A percentile compares a stretch with the other conserved stretches of the same genome.
Conservation (phyloP, 768 basidiomycete species). For the Boletus tylopilopsis region DNA sequence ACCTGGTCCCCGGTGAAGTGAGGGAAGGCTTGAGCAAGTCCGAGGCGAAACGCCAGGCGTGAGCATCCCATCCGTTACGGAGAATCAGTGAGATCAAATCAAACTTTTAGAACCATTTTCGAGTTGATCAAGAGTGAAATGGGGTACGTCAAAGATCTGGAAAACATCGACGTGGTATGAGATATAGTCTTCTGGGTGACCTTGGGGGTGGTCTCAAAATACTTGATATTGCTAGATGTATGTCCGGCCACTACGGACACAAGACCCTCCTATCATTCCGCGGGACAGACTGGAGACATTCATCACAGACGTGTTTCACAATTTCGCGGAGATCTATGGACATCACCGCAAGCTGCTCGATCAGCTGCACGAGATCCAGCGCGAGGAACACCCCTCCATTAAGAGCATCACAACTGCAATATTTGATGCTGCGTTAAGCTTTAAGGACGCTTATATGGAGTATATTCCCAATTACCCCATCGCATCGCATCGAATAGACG, state of each 20-base stretch:
- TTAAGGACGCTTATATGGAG: slow-evolving; percentile 89
- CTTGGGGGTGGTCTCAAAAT: neutral
- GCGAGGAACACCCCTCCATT: slow-evolving; percentile 81
- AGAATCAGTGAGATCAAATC: neutral
- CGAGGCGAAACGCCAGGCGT: slow-evolving; percentile 84
- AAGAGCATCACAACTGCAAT: slow-evolving; percentile 78
- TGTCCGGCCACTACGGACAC: slow-evolving; percentile 64
- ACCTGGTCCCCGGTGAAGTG: slow-evolving; percentile 73
- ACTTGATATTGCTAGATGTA: slow-evolving; percentile 57
- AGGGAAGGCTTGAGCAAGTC: slow-evolving; percentile 60
- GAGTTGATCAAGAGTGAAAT: slow-evolving; percentile 95
- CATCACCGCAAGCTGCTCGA: slow-evolving; percentile 78
- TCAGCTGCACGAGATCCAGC: slow-evolving; percentile 80
- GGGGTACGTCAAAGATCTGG: slow-evolving; percentile 90
- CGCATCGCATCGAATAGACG: slow-evolving; percentile 82
- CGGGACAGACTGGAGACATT: slow-evolving; percentile 69
- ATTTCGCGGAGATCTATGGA: slow-evolving; percentile 68
- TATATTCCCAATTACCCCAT: slow-evolving; percentile 94
- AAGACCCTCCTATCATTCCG: slow-evolving; percentile 76
- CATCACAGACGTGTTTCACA: slow-evolving; percentile 86
- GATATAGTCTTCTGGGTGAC: slow-evolving; percentile 17
- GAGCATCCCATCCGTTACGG: slow-evolving; percentile 30
- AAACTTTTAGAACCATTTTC: slow-evolving; percentile 71
- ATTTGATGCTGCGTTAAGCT: slow-evolving; percentile 87
- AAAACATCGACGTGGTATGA: slow-evolving; percentile 72